Conservation (phyloP, 2,329 filamentous ascomycete species). For the Falciphora oryzae region DNA sequence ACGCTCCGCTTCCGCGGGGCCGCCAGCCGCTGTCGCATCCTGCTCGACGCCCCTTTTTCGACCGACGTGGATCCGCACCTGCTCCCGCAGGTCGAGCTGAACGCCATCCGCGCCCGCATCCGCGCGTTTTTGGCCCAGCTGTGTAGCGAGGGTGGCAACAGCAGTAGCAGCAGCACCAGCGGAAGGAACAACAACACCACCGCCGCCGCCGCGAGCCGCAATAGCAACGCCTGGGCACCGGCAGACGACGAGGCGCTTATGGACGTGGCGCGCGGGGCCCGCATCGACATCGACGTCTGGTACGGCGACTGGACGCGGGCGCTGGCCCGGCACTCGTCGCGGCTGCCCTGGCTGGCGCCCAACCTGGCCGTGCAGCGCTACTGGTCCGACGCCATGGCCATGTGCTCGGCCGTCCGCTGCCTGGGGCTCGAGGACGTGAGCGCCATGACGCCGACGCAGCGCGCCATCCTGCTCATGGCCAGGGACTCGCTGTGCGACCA, state of each 20-base stretch:
- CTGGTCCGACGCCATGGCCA: slow-evolving; percentile 48
- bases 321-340: slow-evolving; percentile 16
- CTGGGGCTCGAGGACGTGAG: neutral
- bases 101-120: slow-evolving; percentile 27
- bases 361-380: slow-evolving; percentile 46
- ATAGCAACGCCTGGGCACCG: neutral
- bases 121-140: too few relatives aligned
- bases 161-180: slow-evolving; percentile 11
- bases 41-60: slow-evolving; percentile 36
- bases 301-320: slow-evolving; percentile 32
- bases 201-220: too few relatives aligned
- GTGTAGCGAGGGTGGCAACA: too few relatives aligned
- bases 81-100: slow-evolving; percentile 43
- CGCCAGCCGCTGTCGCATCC: slow-evolving; percentile 38
- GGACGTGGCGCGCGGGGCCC: slow-evolving; percentile 35
- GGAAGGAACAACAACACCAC: neutral
- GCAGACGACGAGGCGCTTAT: slow-evolving; percentile 30
- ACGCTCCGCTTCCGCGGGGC: slow-evolving; percentile 32
- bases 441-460: slow-evolving; percentile 42
- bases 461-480: slow-evolving; percentile 39
- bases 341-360: slow-evolving; percentile 32
- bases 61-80: slow-evolving; percentile 44
- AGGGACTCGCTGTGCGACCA: slow-evolving; percentile 44
- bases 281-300: slow-evolving; percentile 43
- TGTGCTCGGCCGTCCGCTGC: slow-evolving; percentile 43